Evolutionary conservation across 345 rosid genomes (phyloP).

Genomic region (Citrus unshiu): DNA sequence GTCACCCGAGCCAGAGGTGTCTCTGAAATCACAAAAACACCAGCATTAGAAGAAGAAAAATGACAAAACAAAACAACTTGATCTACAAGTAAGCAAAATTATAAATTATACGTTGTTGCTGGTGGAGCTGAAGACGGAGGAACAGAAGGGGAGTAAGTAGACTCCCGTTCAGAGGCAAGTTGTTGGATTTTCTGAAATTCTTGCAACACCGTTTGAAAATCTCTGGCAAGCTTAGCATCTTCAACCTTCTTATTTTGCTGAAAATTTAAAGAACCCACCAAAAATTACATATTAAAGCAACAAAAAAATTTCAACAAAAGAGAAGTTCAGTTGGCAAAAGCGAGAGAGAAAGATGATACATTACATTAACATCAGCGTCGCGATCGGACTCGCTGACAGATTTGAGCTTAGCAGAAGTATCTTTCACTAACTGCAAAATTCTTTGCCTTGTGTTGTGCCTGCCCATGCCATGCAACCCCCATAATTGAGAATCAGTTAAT

Average conservation of each 20-base stretch:
- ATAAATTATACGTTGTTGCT: conserved; percentile 17
- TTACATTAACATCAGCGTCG: conserved; percentile 35
- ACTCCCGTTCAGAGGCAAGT: conserved; percentile 63
- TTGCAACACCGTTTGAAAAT: conserved; percentile 53
- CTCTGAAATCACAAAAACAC: conserved; percentile 3
- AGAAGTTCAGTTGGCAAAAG: neutral
- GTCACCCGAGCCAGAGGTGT: conserved; percentile 39
- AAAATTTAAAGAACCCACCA: neutral
- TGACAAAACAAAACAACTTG: neutral
- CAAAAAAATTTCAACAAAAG: no score
- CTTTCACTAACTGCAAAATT: conserved; percentile 59
- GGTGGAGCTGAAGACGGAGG: conserved; percentile 30
- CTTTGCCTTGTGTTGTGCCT: conserved; percentile 60
- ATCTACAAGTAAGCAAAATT: neutral
- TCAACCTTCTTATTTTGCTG: conserved; percentile 58
- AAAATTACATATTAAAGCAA: neutral
- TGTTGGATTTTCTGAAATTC: conserved; percentile 70
- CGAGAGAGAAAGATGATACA: neutral
- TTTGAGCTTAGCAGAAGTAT: conserved; percentile 64
- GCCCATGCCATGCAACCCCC: neutral
- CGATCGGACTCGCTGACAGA: conserved; percentile 51
- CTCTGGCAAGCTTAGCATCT: conserved; percentile 71
- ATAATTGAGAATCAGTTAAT: neutral
- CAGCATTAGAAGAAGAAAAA: neutral
- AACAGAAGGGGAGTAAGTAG: conserved; percentile 50